These are phyloP conservation scores for Xylaria sp. DNA, from an alignment of 2,329 filamentous ascomycete genomes.

Conservation along the genomic window DNA sequence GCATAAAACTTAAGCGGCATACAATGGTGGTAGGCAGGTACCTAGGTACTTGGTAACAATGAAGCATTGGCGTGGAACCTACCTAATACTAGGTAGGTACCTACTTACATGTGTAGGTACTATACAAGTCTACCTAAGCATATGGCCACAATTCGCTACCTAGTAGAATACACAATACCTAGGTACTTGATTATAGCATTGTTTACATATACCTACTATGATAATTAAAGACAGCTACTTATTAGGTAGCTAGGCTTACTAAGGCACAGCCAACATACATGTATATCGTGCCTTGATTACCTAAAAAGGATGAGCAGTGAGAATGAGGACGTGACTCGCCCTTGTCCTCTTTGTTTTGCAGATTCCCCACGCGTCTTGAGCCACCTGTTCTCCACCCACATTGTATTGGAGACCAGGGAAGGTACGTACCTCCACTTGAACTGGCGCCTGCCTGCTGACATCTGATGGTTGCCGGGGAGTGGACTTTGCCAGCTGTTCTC, in stretches of 20 bases:
- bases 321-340: constrained; percentile 2
- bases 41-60: too few relatives aligned
- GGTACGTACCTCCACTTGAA: too few relatives aligned
- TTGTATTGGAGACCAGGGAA: neutral
- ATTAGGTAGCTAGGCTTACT: too few relatives aligned
- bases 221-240: too few relatives aligned
- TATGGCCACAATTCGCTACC: too few relatives aligned
- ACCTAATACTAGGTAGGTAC: neutral
- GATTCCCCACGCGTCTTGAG: constrained; percentile 19
- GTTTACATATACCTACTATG: too few relatives aligned
- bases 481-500: constrained; percentile 18
- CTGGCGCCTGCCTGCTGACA: constrained; percentile 9
- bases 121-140: too few relatives aligned
- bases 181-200: too few relatives aligned
- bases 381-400: neutral
- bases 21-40: too few relatives aligned
- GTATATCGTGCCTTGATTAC: neutral
- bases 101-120: too few relatives aligned
- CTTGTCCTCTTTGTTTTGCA: constrained; percentile 21
- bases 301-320: neutral
- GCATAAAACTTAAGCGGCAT: neutral
- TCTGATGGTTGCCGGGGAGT: neutral
- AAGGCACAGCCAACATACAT: too few relatives aligned
- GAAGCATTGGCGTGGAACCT: too few relatives aligned
- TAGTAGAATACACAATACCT: neutral